Evolutionary conservation across 225 moss, liverwort and hornwort genomes (phyloP).

Genomic region (Marchantia paleacea): DNA sequence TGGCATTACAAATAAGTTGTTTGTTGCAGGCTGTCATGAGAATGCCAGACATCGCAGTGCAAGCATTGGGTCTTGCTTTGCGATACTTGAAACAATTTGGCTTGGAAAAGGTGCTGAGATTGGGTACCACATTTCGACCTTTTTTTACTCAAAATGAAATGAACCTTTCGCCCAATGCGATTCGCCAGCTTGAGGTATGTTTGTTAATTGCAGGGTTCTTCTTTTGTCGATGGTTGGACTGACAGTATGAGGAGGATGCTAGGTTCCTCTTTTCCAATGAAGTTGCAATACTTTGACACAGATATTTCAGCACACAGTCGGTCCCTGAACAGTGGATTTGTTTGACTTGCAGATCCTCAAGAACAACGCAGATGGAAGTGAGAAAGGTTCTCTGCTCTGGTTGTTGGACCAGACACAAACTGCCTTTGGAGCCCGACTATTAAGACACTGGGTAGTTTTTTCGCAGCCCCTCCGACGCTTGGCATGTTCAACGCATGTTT

Average conservation of each 20-base stretch:
- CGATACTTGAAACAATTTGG: slow-evolving; percentile 89
- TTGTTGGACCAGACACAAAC: slow-evolving; percentile 89
- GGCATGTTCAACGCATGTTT: not conserved
- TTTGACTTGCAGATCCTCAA: slow-evolving; percentile 62
- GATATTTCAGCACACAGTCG: not conserved
- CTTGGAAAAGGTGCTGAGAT: slow-evolving; percentile 70
- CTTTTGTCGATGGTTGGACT: not conserved
- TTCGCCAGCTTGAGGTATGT: slow-evolving; percentile 89
- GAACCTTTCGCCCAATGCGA: slow-evolving; percentile 86
- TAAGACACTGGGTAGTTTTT: slow-evolving; percentile 83
- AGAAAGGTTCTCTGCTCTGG: slow-evolving; percentile 91
- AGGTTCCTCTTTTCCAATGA: not conserved
- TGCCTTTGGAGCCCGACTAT: slow-evolving; percentile 83
- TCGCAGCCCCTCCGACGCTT: slow-evolving; percentile 1
- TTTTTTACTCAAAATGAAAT: slow-evolving; percentile 72
- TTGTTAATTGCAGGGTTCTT: not conserved
- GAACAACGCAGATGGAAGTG: slow-evolving; percentile 80
- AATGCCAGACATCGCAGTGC: slow-evolving; percentile 85
- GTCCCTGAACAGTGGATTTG: not conserved
- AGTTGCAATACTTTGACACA: not conserved
- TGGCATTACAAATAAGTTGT: not conserved
- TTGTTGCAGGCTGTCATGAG: slow-evolving; percentile 60
- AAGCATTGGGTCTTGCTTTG: slow-evolving; percentile 84
- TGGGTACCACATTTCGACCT: slow-evolving; percentile 73
- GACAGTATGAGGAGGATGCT: not conserved